Conservation (phyloP, 768 basidiomycete genomes). For the Mycena metata region DNA sequence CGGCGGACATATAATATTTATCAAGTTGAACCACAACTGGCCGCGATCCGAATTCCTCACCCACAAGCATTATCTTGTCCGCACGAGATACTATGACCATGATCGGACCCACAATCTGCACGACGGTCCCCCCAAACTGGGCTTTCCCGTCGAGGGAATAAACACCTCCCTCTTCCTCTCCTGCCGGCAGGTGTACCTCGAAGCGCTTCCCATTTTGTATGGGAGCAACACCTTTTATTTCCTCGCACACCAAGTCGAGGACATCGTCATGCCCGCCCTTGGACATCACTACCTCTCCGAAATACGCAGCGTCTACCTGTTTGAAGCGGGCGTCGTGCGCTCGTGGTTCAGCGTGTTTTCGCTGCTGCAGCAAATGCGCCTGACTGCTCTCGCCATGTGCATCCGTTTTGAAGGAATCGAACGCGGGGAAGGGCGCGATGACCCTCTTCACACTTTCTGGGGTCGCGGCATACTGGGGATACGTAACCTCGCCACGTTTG, state of each 20-base stretch:
- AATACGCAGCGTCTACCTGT: slow-evolving; percentile 11
- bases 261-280: background rate
- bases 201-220: slow-evolving; percentile 20
- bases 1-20: background rate
- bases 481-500: too few relatives aligned
- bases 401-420: too few relatives aligned
- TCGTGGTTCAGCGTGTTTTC: background rate
- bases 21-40: background rate
- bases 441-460: too few relatives aligned
- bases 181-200: slow-evolving; percentile 28
- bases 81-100: background rate
- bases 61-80: background rate
- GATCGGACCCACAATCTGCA: background rate
- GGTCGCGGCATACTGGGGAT: too few relatives aligned
- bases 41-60: too few relatives aligned
- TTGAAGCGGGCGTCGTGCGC: background rate
- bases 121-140: background rate
- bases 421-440: too few relatives aligned
- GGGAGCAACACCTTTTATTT: slow-evolving; percentile 18
- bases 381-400: background rate
- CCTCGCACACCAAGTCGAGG: background rate
- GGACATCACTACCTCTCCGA: slow-evolving; percentile 1
- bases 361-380: slow-evolving; percentile 10
- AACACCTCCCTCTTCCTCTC: background rate
- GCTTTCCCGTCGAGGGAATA: background rate